Percentiles rank a stretch among this genome's conserved stretches.
These are phyloP conservation scores for Aspergillus asperescens DNA, from an alignment of 495 filamentous ascomycete species.

Conservation along the genomic window DNA sequence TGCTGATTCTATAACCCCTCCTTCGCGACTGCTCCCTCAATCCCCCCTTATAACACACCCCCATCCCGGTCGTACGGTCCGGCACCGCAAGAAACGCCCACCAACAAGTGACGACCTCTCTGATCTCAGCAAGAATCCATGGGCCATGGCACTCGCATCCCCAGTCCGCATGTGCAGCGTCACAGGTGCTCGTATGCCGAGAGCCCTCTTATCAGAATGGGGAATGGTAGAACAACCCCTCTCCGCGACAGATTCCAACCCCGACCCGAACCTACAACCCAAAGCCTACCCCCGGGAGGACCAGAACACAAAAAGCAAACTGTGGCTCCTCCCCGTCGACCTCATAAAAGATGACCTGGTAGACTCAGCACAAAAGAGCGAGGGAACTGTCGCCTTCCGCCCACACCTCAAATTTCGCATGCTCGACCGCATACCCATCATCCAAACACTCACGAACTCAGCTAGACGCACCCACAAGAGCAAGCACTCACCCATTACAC, in stretches of 20 bases:
- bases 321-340: slow-evolving; percentile 56
- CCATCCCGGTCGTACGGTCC: slow-evolving; percentile 13
- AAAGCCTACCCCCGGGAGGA: not conserved
- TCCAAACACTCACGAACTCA: slow-evolving; percentile 18
- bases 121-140: slow-evolving; percentile 36
- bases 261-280: not conserved
- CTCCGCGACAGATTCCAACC: not conserved
- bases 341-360: slow-evolving; percentile 33
- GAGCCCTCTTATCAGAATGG: slow-evolving; percentile 59
- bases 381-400: not conserved
- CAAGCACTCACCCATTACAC: slow-evolving; percentile 18
- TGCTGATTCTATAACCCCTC: slow-evolving; percentile 12
- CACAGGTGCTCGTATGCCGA: slow-evolving; percentile 54
- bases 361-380: not conserved
- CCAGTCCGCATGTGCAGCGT: slow-evolving; percentile 56
- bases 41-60: slow-evolving; percentile 30
- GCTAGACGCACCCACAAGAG: slow-evolving; percentile 1
- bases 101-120: slow-evolving; percentile 41
- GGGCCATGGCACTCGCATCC: slow-evolving; percentile 56
- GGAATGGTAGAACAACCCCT: slow-evolving; percentile 52
- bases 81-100: slow-evolving; percentile 23
- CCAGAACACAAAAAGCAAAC: slow-evolving; percentile 8
- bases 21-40: slow-evolving; percentile 39
- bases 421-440: slow-evolving; percentile 24
- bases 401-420: slow-evolving; percentile 28